Evolutionary conservation across 345 rosid species (phyloP).

Genomic region (Hirschfeldia incana): DNA sequence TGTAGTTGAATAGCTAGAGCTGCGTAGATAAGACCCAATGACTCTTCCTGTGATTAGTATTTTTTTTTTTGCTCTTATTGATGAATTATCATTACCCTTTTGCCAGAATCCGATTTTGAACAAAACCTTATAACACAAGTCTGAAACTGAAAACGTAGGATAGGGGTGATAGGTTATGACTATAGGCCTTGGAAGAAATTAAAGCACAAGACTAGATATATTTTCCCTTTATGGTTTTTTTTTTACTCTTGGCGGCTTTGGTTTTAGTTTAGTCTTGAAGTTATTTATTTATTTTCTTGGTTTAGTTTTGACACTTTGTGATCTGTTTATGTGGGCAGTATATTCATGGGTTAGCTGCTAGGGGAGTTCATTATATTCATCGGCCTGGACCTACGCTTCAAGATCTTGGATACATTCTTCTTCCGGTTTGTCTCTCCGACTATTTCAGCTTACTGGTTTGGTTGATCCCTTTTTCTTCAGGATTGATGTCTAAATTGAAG

Average conservation of each 20-base stretch:
- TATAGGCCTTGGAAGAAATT: neutral
- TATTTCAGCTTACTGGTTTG: no score
- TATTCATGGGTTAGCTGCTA: conserved; percentile 82
- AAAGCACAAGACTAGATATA: conserved; percentile 23
- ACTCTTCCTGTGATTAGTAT: neutral
- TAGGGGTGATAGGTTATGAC: conserved; percentile 44
- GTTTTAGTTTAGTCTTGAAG: neutral
- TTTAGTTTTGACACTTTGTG: neutral
- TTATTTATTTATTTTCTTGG: neutral
- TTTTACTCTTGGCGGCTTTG: neutral
- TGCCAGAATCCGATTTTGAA: neutral
- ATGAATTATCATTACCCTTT: neutral
- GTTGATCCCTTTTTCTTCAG: conserved; percentile 3
- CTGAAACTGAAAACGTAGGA: conserved; percentile 24
- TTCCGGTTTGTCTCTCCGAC: conserved; percentile 62
- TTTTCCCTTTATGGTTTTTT: neutral
- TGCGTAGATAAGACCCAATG: neutral
- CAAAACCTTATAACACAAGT: neutral
- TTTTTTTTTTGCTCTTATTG: neutral
- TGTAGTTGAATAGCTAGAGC: conserved; percentile 9
- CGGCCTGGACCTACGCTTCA: conserved; percentile 85
- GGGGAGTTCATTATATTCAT: conserved; percentile 94
- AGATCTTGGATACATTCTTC: conserved; percentile 80
- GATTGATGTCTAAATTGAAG: neutral
- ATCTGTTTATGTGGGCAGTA: conserved; percentile 53